Conservation (phyloP, 225 moss, liverwort and hornwort species). For the Straminergon stramineum region DNA sequence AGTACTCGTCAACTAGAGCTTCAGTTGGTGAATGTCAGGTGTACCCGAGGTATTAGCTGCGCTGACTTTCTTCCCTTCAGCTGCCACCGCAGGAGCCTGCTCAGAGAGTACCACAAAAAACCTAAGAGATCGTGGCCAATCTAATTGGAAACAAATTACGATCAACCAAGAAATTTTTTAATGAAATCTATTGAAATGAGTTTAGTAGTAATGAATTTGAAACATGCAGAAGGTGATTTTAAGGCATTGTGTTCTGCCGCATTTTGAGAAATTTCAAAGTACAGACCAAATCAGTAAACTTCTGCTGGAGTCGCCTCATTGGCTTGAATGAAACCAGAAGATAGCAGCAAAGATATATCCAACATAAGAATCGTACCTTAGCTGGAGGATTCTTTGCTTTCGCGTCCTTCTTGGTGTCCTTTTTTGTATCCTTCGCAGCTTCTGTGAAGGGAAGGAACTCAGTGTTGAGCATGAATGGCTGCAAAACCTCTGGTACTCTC, state of each 20-base stretch:
- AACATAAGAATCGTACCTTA: slow-evolving; percentile 2
- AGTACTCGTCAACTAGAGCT: slow-evolving; percentile 19
- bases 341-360: not conserved
- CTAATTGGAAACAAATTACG: not conserved
- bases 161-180: not conserved
- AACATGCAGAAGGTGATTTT: not conserved
- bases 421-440: slow-evolving; percentile 26
- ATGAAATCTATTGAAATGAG: not conserved
- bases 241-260: not conserved
- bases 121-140: not conserved
- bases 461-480: slow-evolving; percentile 61
- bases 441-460: slow-evolving; percentile 59
- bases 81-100: slow-evolving; percentile 17
- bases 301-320: not conserved
- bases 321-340: not conserved
- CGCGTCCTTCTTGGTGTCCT: slow-evolving; percentile 29
- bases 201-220: not conserved
- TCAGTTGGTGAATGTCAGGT: slow-evolving; percentile 44
- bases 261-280: not conserved
- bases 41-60: slow-evolving; percentile 27
- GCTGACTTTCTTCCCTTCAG: slow-evolving; percentile 7
- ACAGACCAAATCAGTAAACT: not conserved
- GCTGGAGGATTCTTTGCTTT: slow-evolving; percentile 27
- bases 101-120: not conserved
- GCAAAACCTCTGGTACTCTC: slow-evolving; percentile 58